Evolutionary conservation across 2,329 filamentous ascomycete species (phyloP), one percentile per base, ranked within the genome.

Genomic region (Curvularia spicifera): DNA sequence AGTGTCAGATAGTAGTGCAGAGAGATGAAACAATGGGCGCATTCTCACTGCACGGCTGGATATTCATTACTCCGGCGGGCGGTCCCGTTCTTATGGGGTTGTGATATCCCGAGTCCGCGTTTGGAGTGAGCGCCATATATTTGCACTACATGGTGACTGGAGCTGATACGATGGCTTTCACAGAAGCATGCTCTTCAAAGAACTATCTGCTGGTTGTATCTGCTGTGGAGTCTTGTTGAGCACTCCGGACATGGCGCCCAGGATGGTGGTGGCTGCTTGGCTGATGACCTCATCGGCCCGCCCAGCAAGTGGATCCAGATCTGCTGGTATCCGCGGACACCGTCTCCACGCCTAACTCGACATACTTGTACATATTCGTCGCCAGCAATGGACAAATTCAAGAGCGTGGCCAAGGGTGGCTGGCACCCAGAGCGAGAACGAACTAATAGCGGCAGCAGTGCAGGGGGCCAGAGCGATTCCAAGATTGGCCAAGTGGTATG

Each of bases 401-500:
- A 71, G 61, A 71, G 75, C 40, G 66, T 82, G 24, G 74, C 76
- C 43, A 84, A 83, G 68, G 75, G 76, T 20, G 81, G 82, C 40
- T 83, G 81, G 81, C 78, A 83, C 62, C 81, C 81, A 1, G 71
- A 76, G 31, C 64, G 60, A 44, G 59, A 50, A 24, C 51, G 51
- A 31, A 50, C 51, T 20, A 46, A 35, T 12, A 59, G 61, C n/a
- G 60, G 54, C 12, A 55, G 48, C 20, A 57, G 45, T 33, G 24
- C 44, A 8, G 57, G 59, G 5, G 64, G 70, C 70, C 35, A 76
- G 63, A 53, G 72, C 31, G 83, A 86, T 56, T 84, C 84, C 70
- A 84, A 83, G 73, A 47, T 69, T 12, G 67, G 85, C 80, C 61
- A 80, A 51, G 84, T 70, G 82, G 84, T 74, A 83, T 81, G 80